Conservation (phyloP, 2,329 filamentous ascomycete genomes). For the Thielaviopsis euricoi region DNA sequence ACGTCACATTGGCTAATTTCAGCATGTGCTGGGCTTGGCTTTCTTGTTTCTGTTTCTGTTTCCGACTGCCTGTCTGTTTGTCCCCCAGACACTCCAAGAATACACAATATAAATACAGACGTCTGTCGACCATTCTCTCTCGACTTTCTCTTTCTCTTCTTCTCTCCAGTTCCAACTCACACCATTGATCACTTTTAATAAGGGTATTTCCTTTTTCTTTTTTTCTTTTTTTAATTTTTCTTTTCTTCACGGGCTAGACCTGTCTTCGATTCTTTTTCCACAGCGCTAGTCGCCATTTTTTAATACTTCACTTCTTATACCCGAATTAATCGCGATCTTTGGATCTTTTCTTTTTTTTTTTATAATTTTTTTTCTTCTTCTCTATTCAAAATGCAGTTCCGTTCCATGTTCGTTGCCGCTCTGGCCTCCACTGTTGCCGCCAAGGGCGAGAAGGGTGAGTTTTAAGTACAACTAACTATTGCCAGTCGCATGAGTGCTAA, state of each 20-base stretch:
- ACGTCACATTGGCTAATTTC: too few species aligned
- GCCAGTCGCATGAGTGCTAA: slow-evolving; percentile 16
- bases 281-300: slow-evolving; percentile 30
- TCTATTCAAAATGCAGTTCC: slow-evolving; percentile 34
- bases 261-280: slow-evolving; percentile 16
- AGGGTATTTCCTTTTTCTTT: slow-evolving; percentile 9
- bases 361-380: slow-evolving; percentile 18
- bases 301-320: slow-evolving; percentile 10
- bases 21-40: too few species aligned
- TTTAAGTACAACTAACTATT: too few species aligned
- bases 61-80: too few species aligned
- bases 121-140: slow-evolving; percentile 5
- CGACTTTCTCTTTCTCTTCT: slow-evolving; percentile 15
- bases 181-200: neutral
- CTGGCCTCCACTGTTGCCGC: slow-evolving; percentile 27
- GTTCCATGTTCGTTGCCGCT: slow-evolving; percentile 28
- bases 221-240: slow-evolving; percentile 12
- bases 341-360: neutral
- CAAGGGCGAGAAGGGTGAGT: slow-evolving; percentile 18
- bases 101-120: neutral
- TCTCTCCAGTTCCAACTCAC: slow-evolving; percentile 17
- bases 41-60: too few species aligned
- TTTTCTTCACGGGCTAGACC: slow-evolving; percentile 28
- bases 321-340: neutral
- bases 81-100: too few species aligned